Evolutionary conservation across 202 grass and related monocot species (phyloP), one percentile per base, ranked within the genome.

Genomic region (Digitaria exilis): DNA sequence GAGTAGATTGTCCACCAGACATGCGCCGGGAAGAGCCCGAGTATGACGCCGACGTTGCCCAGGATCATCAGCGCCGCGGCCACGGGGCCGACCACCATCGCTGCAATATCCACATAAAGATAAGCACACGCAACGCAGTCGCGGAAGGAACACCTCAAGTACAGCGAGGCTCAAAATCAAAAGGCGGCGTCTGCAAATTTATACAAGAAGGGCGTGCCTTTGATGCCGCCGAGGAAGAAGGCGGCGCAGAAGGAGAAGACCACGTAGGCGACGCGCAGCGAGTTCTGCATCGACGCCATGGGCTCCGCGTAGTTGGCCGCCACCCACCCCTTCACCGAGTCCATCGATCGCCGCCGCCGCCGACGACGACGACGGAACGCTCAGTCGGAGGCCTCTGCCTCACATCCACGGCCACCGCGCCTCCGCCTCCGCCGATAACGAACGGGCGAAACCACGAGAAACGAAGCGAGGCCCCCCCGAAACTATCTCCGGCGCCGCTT

Each of bases 1-100:
- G 92, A 94, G 80, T 91, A 94, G 75, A 97, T 86, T 14, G 95
- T 94, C 94, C 94, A 97, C 71, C 64, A 87, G 25, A 97, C 90
- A 75, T 97, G 94, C 87, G 92, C 88, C 66, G 94, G 94, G 78
- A 94, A 91, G 71, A 97, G 84, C 2, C 71, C 78, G 44, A 97
- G 84, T 50, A 97, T 92, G 35, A 97, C 92, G 50, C 88, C 88
- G 75, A 92, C 69, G 87, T 92, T 97, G 51, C 94, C 92, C 28
- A 92, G 48, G n/a, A 94, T 89, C 81, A 94, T 84, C 67, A 94
- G 84, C 80, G 82, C 71, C 58, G 92, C 92, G 3, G 94, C 92
- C 26, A 97, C 84, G 64, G 94, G 94, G 16, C 94, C 92, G 24
- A 97, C 86, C 72, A 97, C 65, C 70, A 89, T 65, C 55, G 94